Evolutionary conservation across 257 asterid genomes (phyloP).

Genomic region (Coffea eugenioides): DNA sequence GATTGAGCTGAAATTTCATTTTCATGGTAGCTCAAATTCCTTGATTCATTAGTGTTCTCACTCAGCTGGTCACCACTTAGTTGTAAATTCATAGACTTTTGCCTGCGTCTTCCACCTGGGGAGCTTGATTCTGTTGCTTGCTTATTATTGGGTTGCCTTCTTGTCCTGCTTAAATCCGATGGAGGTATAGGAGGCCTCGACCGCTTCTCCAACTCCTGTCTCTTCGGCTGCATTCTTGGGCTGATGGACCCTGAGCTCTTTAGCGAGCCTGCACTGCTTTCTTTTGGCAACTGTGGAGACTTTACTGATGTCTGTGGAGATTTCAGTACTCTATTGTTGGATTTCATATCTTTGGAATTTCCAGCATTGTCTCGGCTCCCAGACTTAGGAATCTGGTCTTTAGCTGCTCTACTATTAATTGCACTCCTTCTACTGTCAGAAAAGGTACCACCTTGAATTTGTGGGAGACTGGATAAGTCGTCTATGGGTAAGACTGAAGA

Average conservation of each 20-base stretch:
- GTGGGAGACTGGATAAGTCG: conserved; percentile 40
- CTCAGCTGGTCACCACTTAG: conserved; percentile 43
- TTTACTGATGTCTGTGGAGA: conserved; percentile 42
- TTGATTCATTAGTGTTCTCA: conserved; percentile 40
- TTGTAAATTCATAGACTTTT: conserved; percentile 41
- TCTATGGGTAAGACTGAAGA: conserved; percentile 58
- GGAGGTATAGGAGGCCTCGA: conserved; percentile 70
- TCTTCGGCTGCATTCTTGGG: conserved; percentile 76
- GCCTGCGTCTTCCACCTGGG: conserved; percentile 71
- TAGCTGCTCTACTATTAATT: conserved; percentile 28
- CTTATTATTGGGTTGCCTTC: conserved; percentile 57
- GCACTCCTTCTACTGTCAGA: conserved; percentile 37
- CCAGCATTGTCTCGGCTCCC: conserved; percentile 33
- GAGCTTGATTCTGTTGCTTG: conserved; percentile 56
- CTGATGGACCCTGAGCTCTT: conserved; percentile 64
- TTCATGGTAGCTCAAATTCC: conserved; percentile 32
- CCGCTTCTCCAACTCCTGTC: conserved; percentile 59
- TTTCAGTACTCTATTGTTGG: conserved; percentile 36
- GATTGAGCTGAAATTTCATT: conserved; percentile 41
- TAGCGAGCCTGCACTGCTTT: conserved; percentile 36
- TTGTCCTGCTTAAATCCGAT: conserved; percentile 53
- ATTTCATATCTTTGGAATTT: conserved; percentile 35
- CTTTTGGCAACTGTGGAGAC: conserved; percentile 48
- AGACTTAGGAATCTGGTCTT: conserved; percentile 33
- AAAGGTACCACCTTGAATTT: conserved; percentile 34